These are phyloP conservation scores for Chlorophyllum brunneum DNA, from an alignment of 768 basidiomycete species.

Conservation along the genomic window DNA sequence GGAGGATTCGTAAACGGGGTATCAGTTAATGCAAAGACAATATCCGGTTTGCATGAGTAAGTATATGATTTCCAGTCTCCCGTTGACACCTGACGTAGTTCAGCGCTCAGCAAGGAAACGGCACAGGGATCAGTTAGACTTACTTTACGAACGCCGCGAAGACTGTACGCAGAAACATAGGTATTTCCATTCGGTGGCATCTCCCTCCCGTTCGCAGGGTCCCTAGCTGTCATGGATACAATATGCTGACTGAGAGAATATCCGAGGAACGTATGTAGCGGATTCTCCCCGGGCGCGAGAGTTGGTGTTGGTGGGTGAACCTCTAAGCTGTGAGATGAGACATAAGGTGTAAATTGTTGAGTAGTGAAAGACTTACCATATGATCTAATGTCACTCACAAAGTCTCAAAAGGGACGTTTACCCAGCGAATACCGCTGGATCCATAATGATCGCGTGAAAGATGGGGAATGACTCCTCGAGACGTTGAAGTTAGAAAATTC, in stretches of 20 bases:
- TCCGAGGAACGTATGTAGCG: conserved; percentile 67
- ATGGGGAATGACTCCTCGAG: conserved; percentile 73
- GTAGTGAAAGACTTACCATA: neutral
- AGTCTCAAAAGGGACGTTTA: conserved; percentile 73
- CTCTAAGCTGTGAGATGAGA: conserved; percentile 46
- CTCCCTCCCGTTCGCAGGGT: conserved; percentile 59
- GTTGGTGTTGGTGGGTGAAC: conserved; percentile 64
- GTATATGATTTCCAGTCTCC: conserved; percentile 54
- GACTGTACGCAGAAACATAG: conserved; percentile 50
- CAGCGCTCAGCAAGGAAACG: neutral
- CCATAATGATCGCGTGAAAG: conserved; percentile 60
- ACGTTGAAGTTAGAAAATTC: conserved; percentile 55
- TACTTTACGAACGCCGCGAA: conserved; percentile 73
- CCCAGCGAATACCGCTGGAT: conserved; percentile 52
- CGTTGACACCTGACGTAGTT: conserved; percentile 42
- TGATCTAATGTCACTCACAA: conserved; percentile 51
- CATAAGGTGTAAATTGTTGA: conserved; percentile 6
- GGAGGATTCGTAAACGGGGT: conserved; percentile 61
- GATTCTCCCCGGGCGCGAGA: conserved; percentile 43
- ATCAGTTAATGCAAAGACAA: conserved; percentile 70
- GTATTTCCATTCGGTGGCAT: conserved; percentile 72
- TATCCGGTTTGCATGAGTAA: conserved; percentile 55
- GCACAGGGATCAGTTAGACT: conserved; percentile 10
- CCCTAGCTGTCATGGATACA: conserved; percentile 56
- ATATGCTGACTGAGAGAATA: conserved; percentile 45